phyloP scores from a whole-genome alignment of 2,329 filamentous ascomycete species.

The Ascochyta viciae-villosae region DNA sequence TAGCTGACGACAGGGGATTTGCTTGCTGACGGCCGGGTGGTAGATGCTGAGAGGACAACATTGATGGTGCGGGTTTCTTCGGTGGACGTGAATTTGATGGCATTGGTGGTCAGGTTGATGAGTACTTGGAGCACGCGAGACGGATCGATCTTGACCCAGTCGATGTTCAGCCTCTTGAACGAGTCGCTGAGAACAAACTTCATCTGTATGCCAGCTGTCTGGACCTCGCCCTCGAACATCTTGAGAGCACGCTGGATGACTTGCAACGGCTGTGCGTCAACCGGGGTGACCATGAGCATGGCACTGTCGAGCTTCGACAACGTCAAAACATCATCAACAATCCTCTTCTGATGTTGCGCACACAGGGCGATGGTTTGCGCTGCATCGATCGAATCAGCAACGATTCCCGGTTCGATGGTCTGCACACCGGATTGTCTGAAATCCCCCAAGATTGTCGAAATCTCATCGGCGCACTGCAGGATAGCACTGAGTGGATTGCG shows the following conservation, averaged over 20 bases:
- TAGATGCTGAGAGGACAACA: slow-evolving; percentile 70
- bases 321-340: slow-evolving; percentile 57
- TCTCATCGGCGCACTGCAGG: slow-evolving; percentile 78
- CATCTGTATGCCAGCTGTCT: slow-evolving; percentile 72
- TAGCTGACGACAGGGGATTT: slow-evolving; percentile 62
- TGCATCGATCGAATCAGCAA: slow-evolving; percentile 71
- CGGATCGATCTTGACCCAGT: slow-evolving; percentile 77
- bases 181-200: slow-evolving; percentile 69
- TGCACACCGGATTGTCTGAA: slow-evolving; percentile 57
- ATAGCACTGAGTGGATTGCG: slow-evolving; percentile 78
- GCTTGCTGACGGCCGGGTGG: slow-evolving; percentile 57
- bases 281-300: slow-evolving; percentile 74
- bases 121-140: slow-evolving; percentile 78
- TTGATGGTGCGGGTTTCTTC: slow-evolving; percentile 68
- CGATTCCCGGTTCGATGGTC: slow-evolving; percentile 54
- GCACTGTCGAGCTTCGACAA: slow-evolving; percentile 72
- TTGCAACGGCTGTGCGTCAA: slow-evolving; percentile 70
- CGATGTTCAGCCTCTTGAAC: slow-evolving; percentile 63
- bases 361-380: slow-evolving; percentile 80
- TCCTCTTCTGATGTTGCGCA: slow-evolving; percentile 76
- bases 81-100: slow-evolving; percentile 79
- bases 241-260: slow-evolving; percentile 73
- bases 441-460: slow-evolving; percentile 60
- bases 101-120: slow-evolving; percentile 82
- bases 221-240: slow-evolving; percentile 79